phyloP scores from a whole-genome alignment of 208 protist genomes.

The Acanthamoeba quina region DNA sequence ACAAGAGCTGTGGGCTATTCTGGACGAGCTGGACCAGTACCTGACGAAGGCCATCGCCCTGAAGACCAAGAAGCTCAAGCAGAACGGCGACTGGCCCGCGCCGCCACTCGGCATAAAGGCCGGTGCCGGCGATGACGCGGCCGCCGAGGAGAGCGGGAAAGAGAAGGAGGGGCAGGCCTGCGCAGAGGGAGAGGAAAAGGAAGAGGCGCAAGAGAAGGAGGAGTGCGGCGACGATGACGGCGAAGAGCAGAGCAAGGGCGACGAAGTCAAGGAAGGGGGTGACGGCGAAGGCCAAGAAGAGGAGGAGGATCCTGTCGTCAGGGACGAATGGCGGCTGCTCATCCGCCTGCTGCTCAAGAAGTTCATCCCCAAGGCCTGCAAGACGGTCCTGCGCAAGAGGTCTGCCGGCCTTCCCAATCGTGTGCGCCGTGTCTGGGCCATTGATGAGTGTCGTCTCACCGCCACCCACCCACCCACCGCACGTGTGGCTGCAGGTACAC shows the following conservation, averaged over 20 bases:
- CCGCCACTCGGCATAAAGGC: not conserved
- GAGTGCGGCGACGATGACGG: not conserved
- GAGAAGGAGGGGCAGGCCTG: not conserved
- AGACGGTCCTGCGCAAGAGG: slow-evolving; percentile 64
- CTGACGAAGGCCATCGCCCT: not conserved
- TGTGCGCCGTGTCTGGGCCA: not conserved
- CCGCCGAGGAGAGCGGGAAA: not conserved
- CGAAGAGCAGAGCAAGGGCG: not conserved
- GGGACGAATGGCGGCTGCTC: slow-evolving; percentile 24
- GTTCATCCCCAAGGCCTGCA: slow-evolving; percentile 47
- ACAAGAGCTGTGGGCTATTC: slow-evolving; percentile 4
- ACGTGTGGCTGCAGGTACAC: not conserved
- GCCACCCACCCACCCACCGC: not conserved
- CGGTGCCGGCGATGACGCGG: too few relatives aligned
- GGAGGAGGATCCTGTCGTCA: not conserved
- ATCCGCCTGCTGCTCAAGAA: slow-evolving; percentile 12
- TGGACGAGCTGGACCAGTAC: slow-evolving; percentile 45
- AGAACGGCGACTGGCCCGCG: not conserved
- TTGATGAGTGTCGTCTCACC: too few relatives aligned
- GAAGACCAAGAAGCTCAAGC: slow-evolving; percentile 58
- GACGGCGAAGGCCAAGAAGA: not conserved
- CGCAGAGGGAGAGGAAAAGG: not conserved
- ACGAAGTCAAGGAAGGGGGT: not conserved
- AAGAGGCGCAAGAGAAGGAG: not conserved
- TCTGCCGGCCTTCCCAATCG: not conserved